Base-by-base conservation (phyloP, 257 asterid genomes). In the Petrea volubilis region DNA sequence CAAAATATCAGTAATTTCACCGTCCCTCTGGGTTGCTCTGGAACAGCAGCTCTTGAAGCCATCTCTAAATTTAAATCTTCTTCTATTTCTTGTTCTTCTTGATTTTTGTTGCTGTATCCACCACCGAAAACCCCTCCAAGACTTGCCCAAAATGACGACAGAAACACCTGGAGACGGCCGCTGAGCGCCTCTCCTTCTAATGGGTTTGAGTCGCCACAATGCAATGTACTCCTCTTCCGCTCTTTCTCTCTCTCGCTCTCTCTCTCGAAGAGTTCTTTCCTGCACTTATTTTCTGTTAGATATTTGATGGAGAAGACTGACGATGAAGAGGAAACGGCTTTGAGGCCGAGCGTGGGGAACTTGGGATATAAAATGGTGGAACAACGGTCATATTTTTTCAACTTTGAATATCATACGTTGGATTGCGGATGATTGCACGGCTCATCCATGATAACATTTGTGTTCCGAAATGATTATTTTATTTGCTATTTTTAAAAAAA, bases 81-180 rank as follows among this genome's bases (percentile, higher is more conserved):
- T 33, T 64, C 76, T 34, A 7, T 36, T 23, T 74, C 79, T 1
- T 7, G 1, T 24, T 75, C 78, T 70, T 77, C 74, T 36, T 56
- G 49, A 21, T 65, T 21, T 40, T 65, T 21, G 47, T 63, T 52
- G 17, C 31, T 69, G 23, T 56, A 59, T 14, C 66, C 57, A 25
- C 92, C 84, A 33, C n/a, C n/a, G n/a, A 90, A 88, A 60, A 86
- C 97, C 20, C 88, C 95, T 60, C 86, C 95, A 61, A 90, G 62
- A 78, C 90, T 90, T 1, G 88, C 57, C 81, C 86, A 85, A 53
- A 90, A 72, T 44, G 94, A 83, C 10, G 93, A 85, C 8, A 90
- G 64, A 69, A 91, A 80, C 79, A 80, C 80, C 46, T 77, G 90
- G 85, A 91, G 91, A 83, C 93, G 90, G 77, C 96, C 87, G 72